phyloP scores from a whole-genome alignment of 148 eudicot genomes.

The Salicornia ramosissima region DNA sequence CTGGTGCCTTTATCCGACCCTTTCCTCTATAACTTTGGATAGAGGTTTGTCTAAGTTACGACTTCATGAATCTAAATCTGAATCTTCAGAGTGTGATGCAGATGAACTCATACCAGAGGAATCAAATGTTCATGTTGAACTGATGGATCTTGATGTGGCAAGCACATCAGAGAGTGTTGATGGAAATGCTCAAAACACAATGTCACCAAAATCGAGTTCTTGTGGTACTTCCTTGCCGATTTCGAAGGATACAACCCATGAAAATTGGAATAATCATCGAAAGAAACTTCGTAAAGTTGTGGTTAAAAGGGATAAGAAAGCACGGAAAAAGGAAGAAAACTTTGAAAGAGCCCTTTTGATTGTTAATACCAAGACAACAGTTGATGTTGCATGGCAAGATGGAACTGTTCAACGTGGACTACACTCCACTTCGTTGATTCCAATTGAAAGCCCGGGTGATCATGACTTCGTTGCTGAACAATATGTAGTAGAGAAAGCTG shows the following conservation, averaged over 20 bases:
- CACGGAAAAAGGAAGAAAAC: constrained; percentile 71
- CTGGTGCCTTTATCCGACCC: constrained; percentile 80
- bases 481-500: constrained; percentile 88
- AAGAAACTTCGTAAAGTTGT: constrained; percentile 92
- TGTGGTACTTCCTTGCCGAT: constrained; percentile 49
- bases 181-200: constrained; percentile 32
- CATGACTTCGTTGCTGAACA: constrained; percentile 95
- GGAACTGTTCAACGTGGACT: constrained; percentile 53
- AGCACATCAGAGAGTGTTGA: constrained; percentile 27
- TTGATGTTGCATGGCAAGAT: constrained; percentile 96
- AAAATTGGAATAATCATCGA: constrained; percentile 70
- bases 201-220: constrained; percentile 40
- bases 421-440: constrained; percentile 65
- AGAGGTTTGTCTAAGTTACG: constrained; percentile 44
- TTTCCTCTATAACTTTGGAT: constrained; percentile 36
- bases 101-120: constrained; percentile 43
- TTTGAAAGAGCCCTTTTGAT: constrained; percentile 81
- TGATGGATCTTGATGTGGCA: constrained; percentile 39
- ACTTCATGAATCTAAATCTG: constrained; percentile 38
- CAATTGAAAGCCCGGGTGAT: constrained; percentile 91
- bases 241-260: constrained; percentile 59
- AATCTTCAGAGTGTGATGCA: constrained; percentile 33
- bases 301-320: constrained; percentile 71
- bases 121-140: constrained; percentile 36
- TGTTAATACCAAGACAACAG: constrained; percentile 59